Evolutionary conservation across 2,329 filamentous ascomycete species (phyloP).

Genomic region (Immersiporthe knoxdaviesiana): DNA sequence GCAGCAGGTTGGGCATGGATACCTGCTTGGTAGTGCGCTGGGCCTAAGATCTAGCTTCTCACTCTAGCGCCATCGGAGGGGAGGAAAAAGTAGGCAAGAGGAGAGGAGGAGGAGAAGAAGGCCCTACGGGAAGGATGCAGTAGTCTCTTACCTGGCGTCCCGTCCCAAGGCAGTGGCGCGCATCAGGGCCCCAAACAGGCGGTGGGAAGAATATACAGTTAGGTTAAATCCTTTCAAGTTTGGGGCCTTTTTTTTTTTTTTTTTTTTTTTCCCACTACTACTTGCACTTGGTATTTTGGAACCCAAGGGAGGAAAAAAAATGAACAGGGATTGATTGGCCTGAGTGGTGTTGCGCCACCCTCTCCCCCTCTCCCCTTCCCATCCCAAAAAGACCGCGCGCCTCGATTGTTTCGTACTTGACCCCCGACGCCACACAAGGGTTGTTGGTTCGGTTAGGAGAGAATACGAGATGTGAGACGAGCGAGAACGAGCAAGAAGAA

Average conservation of each 20-base stretch:
- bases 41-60: neutral
- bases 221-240: neutral
- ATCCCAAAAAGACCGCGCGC: too few species aligned
- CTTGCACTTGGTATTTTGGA: too few species aligned
- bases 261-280: neutral
- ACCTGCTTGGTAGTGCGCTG: neutral
- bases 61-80: neutral
- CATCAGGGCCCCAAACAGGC: neutral
- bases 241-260: neutral
- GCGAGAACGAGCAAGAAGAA: too few species aligned
- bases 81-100: neutral
- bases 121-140: constrained; percentile 1
- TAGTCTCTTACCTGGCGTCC: neutral
- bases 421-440: too few species aligned
- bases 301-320: too few species aligned
- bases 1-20: neutral
- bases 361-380: too few species aligned
- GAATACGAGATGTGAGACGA: too few species aligned
- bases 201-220: neutral
- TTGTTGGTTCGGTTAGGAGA: too few species aligned
- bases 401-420: too few species aligned
- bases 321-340: neutral
- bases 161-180: constrained; percentile 3
- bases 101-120: neutral
- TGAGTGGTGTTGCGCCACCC: too few species aligned